Evolutionary conservation across 495 filamentous ascomycete species (phyloP), one percentile per base, ranked within the genome.

Genomic region (Lophiostoma macrostomum): DNA sequence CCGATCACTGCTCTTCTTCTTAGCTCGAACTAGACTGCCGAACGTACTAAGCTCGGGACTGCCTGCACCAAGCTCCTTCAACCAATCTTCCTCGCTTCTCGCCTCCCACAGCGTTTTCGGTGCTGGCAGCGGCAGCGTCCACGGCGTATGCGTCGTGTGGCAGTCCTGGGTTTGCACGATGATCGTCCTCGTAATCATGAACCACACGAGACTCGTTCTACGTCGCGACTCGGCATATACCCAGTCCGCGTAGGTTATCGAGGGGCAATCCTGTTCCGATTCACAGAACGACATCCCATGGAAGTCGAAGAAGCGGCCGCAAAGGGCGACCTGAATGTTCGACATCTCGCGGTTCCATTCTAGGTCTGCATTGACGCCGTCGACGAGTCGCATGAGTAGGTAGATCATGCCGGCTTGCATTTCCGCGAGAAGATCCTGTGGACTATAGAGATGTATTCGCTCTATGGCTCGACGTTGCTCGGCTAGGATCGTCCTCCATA

Each of bases 141-240:
- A 1, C 7, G 14, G 29, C 3, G 40, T 8, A 43, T 8, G 12
- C 7, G 29, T 22, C 22, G 22, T 25, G 16, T 20, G 40, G 40
- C 40, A 43, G 8, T 8, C 22, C 4, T 43, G 16, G 22, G 25
- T n/a, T n/a, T 27, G 40, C 5, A 23, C 24, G 20, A 14, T 29
- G 40, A 43, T 27, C 5, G 29, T 25, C 5, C 40, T 20, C 7
- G 22, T 27, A 5, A 43, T 43, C 12, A 43, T 7, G 18, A 43
- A 43, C 40, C 40, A 28, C 14, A 43, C 22, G 16, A 20, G 29
- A 3, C 40, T 12, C 16, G 29, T 43, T 2, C 40, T 43, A 28
- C 40, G 40, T 28, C 22, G 20, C n/a, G 40, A 28, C 24, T 43
- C 40, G 16, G 40, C 40, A 43, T 27, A 43, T 43, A 43, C 29